A percentile compares a stretch with the other conserved stretches of the same genome.
Evolutionary conservation across 495 filamentous ascomycete species (phyloP).

Genomic region (Physcia stellaris): DNA sequence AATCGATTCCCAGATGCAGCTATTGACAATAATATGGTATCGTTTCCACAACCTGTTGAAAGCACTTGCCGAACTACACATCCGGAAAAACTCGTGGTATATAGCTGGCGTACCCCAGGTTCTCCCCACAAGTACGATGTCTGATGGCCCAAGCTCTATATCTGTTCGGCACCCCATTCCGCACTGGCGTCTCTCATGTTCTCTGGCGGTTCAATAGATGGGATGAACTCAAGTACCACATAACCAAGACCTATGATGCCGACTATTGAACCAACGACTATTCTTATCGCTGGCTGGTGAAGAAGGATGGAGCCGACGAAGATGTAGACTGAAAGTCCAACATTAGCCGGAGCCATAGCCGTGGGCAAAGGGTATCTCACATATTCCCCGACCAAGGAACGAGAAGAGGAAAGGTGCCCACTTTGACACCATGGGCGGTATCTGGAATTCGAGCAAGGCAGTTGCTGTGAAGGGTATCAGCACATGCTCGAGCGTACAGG

Average conservation of each 20-base stretch:
- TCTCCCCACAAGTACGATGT: too few species aligned
- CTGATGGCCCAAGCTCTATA: too few species aligned
- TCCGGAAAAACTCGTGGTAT: too few species aligned
- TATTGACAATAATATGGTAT: too few species aligned
- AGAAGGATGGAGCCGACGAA: slow-evolving; percentile 81
- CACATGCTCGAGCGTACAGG: background rate
- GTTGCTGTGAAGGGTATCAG: slow-evolving; percentile 30
- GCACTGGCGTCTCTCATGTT: slow-evolving; percentile 92
- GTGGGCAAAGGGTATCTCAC: slow-evolving; percentile 27
- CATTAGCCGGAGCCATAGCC: background rate
- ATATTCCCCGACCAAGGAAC: slow-evolving; percentile 88
- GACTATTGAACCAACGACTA: slow-evolving; percentile 57
- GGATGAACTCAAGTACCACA: slow-evolving; percentile 78
- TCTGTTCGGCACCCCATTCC: slow-evolving; percentile 85
- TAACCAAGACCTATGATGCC: slow-evolving; percentile 69
- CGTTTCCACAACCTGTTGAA: too few species aligned
- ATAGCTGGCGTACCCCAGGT: too few species aligned
- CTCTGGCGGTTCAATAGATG: slow-evolving; percentile 89
- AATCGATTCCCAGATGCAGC: too few species aligned
- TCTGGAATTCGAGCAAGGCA: slow-evolving; percentile 71
- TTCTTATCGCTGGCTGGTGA: slow-evolving; percentile 39
- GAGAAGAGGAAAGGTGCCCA: slow-evolving; percentile 97
- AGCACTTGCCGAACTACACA: too few species aligned
- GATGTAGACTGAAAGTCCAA: slow-evolving; percentile 62
- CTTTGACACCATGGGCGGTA: slow-evolving; percentile 78